These are phyloP conservation scores for Cutaneotrichosporon spelunceum DNA, from an alignment of 1,284 basidiomycete species.

Conservation along the genomic window DNA sequence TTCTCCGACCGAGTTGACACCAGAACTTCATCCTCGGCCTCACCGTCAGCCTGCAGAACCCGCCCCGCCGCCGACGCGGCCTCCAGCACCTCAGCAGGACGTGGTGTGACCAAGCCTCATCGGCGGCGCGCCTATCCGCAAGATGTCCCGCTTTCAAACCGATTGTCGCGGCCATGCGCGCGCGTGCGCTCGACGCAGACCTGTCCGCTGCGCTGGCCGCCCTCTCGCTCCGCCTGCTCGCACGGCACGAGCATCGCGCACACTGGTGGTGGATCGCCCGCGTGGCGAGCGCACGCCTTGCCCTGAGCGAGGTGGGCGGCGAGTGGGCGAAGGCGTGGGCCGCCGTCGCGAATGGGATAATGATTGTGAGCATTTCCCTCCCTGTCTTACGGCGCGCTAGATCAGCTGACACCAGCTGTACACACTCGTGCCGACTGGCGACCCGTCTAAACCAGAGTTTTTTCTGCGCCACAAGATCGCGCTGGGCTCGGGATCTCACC, in stretches of 20 bases:
- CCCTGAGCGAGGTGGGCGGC: slow-evolving; percentile 1
- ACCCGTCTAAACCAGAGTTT: slow-evolving; percentile 14
- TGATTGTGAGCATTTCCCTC: slow-evolving; percentile 27
- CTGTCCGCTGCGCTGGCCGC: slow-evolving; percentile 34
- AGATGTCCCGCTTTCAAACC: slow-evolving; percentile 3
- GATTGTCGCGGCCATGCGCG: slow-evolving; percentile 23
- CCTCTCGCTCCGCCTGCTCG: slow-evolving; percentile 29
- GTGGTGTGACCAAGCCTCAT: slow-evolving; percentile 34
- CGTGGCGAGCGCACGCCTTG: slow-evolving; percentile 8
- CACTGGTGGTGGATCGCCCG: slow-evolving; percentile 42
- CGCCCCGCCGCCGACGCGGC: slow-evolving; percentile 32
- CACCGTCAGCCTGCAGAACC: slow-evolving; percentile 26
- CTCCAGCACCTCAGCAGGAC: slow-evolving; percentile 27
- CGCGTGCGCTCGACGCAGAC: slow-evolving; percentile 37
- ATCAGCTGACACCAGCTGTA: slow-evolving; percentile 24
- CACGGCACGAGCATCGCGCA: slow-evolving; percentile 25
- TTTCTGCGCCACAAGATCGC: slow-evolving; percentile 21
- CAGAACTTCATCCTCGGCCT: slow-evolving; percentile 22
- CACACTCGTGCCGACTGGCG: slow-evolving; percentile 13
- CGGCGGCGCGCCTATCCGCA: slow-evolving; percentile 21
- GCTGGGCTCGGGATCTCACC: neutral
- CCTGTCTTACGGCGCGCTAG: too few relatives aligned
- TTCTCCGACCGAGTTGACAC: slow-evolving; percentile 1
- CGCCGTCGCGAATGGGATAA: slow-evolving; percentile 27
- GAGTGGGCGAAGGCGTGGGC: slow-evolving; percentile 31